A percentile compares a stretch with the other conserved stretches of the same genome.
These are phyloP conservation scores for Saksenaea oblongispora DNA, from an alignment of 371 early-diverging fungal species.

Conservation along the genomic window DNA sequence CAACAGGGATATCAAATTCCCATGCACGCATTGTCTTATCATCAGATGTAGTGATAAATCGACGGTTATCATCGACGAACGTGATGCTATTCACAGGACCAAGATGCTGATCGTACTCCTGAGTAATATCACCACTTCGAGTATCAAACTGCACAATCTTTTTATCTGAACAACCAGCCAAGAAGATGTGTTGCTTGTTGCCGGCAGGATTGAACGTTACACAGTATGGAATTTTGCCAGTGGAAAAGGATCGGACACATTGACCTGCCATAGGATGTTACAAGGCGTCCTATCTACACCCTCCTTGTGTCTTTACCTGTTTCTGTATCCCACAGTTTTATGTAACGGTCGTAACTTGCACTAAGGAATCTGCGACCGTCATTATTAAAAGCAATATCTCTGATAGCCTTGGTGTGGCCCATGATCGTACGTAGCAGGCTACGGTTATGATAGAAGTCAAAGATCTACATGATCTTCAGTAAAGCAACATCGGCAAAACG, in stretches of 20 bases:
- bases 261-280: conserved; percentile 43
- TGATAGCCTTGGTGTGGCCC: conserved; percentile 92
- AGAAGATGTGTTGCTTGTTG: conserved; percentile 81
- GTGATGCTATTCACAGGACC: conserved; percentile 96
- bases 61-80: conserved; percentile 91
- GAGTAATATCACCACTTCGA: conserved; percentile 80
- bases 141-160: conserved; percentile 90
- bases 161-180: conserved; percentile 92
- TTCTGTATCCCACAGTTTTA: conserved; percentile 98
- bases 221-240: conserved; percentile 85
- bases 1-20: conserved; percentile 97
- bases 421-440: conserved; percentile 80
- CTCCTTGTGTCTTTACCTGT: conserved; percentile 61
- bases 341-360: conserved; percentile 87
- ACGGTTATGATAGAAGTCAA: conserved; percentile 93
- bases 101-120: conserved; percentile 96
- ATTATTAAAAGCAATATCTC: conserved; percentile 90
- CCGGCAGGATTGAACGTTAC: conserved; percentile 89
- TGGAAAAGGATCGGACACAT: conserved; percentile 80
- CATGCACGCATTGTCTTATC: conserved; percentile 97
- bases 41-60: conserved; percentile 94
- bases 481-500: background rate
- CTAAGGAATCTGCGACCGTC: conserved; percentile 86
- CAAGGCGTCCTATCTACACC: too few relatives aligned
- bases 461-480: conserved; percentile 53